A percentile compares a stretch with the other conserved stretches of the same genome.
Evolutionary conservation across 2,329 filamentous ascomycete genomes (phyloP).

Genomic region (Capronia epimyces): DNA sequence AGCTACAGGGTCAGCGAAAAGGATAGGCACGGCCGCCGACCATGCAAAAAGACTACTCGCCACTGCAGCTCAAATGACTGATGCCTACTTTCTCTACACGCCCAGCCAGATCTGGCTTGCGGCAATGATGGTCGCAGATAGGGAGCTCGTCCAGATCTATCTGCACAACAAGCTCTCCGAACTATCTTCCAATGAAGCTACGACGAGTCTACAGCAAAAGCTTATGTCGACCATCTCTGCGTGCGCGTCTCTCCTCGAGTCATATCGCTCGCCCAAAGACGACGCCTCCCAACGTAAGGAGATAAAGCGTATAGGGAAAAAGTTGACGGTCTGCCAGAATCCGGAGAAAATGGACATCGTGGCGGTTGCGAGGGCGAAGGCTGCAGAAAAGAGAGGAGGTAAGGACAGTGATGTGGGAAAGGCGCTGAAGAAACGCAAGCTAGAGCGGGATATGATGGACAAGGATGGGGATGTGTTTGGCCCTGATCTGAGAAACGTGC

Average conservation of each 20-base stretch:
- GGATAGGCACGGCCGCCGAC: slow-evolving; percentile 61
- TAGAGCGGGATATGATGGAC: slow-evolving; percentile 29
- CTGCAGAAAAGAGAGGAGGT: slow-evolving; percentile 40
- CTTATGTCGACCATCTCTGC: slow-evolving; percentile 36
- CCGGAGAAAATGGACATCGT: slow-evolving; percentile 44
- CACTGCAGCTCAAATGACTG: slow-evolving; percentile 76
- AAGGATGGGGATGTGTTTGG: slow-evolving; percentile 34
- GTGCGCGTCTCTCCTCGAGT: slow-evolving; percentile 38
- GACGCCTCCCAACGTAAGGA: slow-evolving; percentile 38
- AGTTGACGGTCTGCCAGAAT: slow-evolving; percentile 46
- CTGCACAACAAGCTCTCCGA: slow-evolving; percentile 41
- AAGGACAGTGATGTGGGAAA: slow-evolving; percentile 31
- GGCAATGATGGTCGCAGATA: slow-evolving; percentile 69
- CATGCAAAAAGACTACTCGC: slow-evolving; percentile 68
- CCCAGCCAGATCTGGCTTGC: slow-evolving; percentile 91
- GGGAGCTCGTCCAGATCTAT: slow-evolving; percentile 42
- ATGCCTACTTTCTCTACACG: slow-evolving; percentile 95
- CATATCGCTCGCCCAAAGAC: slow-evolving; percentile 38
- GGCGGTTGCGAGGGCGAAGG: slow-evolving; percentile 31
- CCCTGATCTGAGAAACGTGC: slow-evolving; percentile 25
- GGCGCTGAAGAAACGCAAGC: slow-evolving; percentile 31
- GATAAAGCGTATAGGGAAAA: slow-evolving; percentile 45
- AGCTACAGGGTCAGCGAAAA: slow-evolving; percentile 31
- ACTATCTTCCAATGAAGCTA: slow-evolving; percentile 6
- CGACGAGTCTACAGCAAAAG: slow-evolving; percentile 15